These are phyloP conservation scores for Pestalotiopsis sp. DNA, from an alignment of 2,329 filamentous ascomycete species.

Conservation along the genomic window DNA sequence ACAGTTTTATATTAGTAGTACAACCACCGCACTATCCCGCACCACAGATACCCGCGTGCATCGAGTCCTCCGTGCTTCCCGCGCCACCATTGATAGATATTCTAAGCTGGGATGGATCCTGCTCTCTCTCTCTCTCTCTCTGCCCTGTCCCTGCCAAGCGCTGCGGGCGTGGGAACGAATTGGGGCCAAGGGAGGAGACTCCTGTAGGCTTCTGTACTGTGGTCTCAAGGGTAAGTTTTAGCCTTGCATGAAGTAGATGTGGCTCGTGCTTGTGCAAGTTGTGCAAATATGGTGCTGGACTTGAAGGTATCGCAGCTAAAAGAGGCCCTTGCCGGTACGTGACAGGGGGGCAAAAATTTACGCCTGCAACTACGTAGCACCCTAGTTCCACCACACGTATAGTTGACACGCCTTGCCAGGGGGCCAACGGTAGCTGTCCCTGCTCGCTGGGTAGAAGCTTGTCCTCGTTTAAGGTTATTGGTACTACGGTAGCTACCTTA, in stretches of 20 bases:
- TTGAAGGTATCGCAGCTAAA: no score
- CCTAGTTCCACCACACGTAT: not conserved
- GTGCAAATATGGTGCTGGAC: no score
- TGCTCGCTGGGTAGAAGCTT: slow-evolving; percentile 6
- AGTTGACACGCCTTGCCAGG: not conserved
- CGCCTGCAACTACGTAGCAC: not conserved
- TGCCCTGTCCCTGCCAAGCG: not conserved
- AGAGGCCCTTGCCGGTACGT: no score
- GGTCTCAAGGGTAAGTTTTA: no score
- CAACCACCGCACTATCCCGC: no score
- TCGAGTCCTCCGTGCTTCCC: no score
- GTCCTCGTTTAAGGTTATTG: slow-evolving; percentile 12
- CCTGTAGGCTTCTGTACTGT: not conserved
- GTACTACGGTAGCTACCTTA: not conserved
- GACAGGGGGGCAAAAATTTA: no score
- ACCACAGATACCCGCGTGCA: no score
- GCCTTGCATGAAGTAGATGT: no score
- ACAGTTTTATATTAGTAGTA: no score
- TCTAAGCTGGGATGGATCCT: not conserved
- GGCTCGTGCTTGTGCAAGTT: no score
- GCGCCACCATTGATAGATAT: no score
- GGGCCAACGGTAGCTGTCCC: not conserved
- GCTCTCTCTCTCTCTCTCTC: not conserved
- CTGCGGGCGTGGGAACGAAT: not conserved
- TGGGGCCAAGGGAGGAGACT: not conserved